phyloP scores from a whole-genome alignment of 2,329 filamentous ascomycete species.

The Amylocarpus encephaloides region DNA sequence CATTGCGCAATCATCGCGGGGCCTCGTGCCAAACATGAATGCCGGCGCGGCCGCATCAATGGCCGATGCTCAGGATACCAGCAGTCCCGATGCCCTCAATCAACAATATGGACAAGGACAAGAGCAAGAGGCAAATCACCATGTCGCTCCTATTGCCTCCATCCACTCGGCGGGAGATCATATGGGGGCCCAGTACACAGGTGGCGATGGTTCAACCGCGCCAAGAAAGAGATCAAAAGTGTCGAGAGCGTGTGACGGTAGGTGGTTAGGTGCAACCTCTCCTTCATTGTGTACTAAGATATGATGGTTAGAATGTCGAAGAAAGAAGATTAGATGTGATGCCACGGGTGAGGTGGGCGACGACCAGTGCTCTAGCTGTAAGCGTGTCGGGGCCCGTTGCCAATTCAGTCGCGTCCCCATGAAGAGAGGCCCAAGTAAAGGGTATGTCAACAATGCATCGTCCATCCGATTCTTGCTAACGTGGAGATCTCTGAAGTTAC shows the following conservation, averaged over 20 bases:
- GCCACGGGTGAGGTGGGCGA: constrained; percentile 67
- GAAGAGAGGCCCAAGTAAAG: constrained; percentile 85
- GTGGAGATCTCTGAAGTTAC: constrained; percentile 47
- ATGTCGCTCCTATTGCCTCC: constrained; percentile 18
- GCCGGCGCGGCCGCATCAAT: constrained; percentile 32
- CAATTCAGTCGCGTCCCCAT: constrained; percentile 83
- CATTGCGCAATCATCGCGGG: constrained; percentile 40
- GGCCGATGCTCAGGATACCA: constrained; percentile 34
- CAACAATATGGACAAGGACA: constrained; percentile 32
- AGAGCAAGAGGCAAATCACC: constrained; percentile 6
- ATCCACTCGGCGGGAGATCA: constrained; percentile 25
- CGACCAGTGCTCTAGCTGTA: constrained; percentile 74
- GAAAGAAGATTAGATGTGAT: constrained; percentile 88
- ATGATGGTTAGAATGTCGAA: constrained; percentile 52
- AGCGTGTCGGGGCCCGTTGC: constrained; percentile 67
- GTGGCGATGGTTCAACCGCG: constrained; percentile 38
- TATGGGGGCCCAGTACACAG: constrained; percentile 41
- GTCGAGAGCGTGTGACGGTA: constrained; percentile 73
- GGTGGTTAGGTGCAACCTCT: not conserved
- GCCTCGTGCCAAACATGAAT: constrained; percentile 38
- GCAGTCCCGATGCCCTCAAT: constrained; percentile 32
- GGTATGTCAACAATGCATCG: constrained; percentile 42
- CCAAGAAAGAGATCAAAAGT: constrained; percentile 78
- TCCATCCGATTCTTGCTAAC: constrained; percentile 11
- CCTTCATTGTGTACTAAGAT: not conserved